Base-by-base conservation (phyloP, 352 stramenopile genomes). In the Pythium chondricola region DNA sequence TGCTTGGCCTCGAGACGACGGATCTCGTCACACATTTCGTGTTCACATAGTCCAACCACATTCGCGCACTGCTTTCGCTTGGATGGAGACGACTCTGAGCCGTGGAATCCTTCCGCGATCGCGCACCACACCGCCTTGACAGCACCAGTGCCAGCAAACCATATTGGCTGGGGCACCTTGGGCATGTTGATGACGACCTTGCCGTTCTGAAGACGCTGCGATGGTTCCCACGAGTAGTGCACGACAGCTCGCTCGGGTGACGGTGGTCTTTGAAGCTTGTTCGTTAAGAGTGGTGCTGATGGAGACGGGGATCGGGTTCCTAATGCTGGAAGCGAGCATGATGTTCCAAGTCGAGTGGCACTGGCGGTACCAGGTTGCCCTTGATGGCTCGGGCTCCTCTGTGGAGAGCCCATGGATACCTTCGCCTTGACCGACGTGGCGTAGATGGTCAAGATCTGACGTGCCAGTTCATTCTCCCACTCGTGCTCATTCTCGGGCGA, bases 401-500 rank as follows among this genome's bases (percentile, higher is more conserved):
- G 13, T 3, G 40, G 6, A 18, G 40, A 13, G 39, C 13, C 11
- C 26, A 18, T n/a, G 31, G 18, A 27, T 46, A 62, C 68, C 55
- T 89, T 88, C 0, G 73, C 61, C 36, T 84, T 81, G 32, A 89
- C 61, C 0, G 75, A 88, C 10, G 83, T 85, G 11, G 75, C 68
- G 46, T 96, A 96, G 30, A 96, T 81, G 3, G 71, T 90, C 25
- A 96, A 56, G 43, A 96, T 96, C 45, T 95, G 84, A 5, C 83
- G 79, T 2, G 87, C 87, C 17, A 96, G 65, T 48, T 95, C 82
- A 45, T 96, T 96, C 52, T 96, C 87, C 87, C 87, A 96, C 46
- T 84, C 72, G n/a, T 76, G 63, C 22, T 86, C 74, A 17, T 84
- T 85, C 27, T 79, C 67, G 29, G 72, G 74, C 18, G 61, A 49